Base-by-base conservation (phyloP, 2,329 filamentous ascomycete species). In the Zymoseptoria pseudotritici region DNA sequence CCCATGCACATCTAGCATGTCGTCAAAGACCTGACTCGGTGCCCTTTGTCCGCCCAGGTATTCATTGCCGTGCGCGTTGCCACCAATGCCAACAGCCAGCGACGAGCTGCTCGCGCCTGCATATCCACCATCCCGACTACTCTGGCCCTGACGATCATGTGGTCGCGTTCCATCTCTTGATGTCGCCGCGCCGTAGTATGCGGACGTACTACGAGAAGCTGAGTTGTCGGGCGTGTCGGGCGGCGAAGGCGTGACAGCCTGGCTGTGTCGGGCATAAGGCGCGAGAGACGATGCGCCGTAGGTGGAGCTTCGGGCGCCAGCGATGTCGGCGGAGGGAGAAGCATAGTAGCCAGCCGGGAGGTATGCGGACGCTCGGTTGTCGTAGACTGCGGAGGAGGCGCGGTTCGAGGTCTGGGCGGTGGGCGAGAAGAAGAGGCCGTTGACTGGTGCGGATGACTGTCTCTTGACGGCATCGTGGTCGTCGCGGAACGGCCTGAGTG, bases 261-360 rank as follows among this genome's bases (percentile, higher is more conserved):
- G 57, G 57, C 66, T 71, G 58, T 72, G 60, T 7, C 68, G 65
- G 46, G 69, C 67, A 60, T 68, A 65, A 65, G 66, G 68, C 21
- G 67, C 66, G 69, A 69, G 59, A 29, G 36, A 46, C 11, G 68
- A 69, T 63, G 76, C 71, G 63, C 80, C 73, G 58, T 79, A 67
- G 17, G 75, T 77, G n/a, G 74, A 73, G 36, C 76, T 75, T 8
- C 71, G 70, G 29, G 75, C 76, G n/a, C 77, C 71, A 58, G 76
- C 78, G 13, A 61, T 58, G 21, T 59, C 60, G 9, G 79, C 81
- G 31, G 80, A 81, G 21, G 87, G 83, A 4, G 90, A 83, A 31
- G 91, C 87, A 71, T 97, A 97, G 77, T 96, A 97, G 1, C 93
- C 93, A 2, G 93, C 88, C 17, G 93, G 93, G 20, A 97, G 81